Percentiles rank a stretch among this genome's conserved stretches.
Evolutionary conservation across 768 basidiomycete genomes (phyloP).

Genomic region (Leucosporidium scottii): DNA sequence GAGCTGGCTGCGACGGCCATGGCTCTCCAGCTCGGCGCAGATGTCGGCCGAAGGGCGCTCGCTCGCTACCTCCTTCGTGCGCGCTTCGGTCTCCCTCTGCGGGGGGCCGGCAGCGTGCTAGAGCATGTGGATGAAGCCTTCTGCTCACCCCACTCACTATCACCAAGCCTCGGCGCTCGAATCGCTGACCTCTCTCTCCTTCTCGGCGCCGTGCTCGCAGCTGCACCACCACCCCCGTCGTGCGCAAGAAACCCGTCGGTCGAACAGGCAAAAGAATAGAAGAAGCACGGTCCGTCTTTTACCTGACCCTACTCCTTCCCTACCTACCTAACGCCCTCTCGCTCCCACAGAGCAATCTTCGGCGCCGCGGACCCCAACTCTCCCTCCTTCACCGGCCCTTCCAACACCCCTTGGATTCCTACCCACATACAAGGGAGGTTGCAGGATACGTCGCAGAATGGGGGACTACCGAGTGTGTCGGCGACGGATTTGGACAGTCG

Average conservation of each 20-base stretch:
- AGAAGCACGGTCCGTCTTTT: constrained; percentile 17
- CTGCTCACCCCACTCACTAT: background rate
- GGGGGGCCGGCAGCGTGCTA: too few relatives aligned
- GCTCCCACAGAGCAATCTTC: constrained; percentile 21
- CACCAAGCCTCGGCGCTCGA: background rate
- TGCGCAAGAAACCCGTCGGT: constrained; percentile 21
- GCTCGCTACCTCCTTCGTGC: too few relatives aligned
- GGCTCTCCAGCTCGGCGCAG: too few relatives aligned
- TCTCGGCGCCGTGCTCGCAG: background rate
- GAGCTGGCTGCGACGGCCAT: too few relatives aligned
- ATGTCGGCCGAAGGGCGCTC: too few relatives aligned
- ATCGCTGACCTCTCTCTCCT: background rate
- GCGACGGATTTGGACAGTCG: background rate
- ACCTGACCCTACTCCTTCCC: too few relatives aligned
- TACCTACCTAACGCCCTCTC: background rate
- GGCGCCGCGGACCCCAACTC: constrained; percentile 21
- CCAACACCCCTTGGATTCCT: constrained; percentile 30
- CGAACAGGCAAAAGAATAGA: constrained; percentile 30
- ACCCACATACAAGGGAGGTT: background rate
- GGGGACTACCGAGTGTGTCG: background rate
- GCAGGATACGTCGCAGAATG: background rate
- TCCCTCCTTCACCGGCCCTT: constrained; percentile 11
- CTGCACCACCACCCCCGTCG: constrained; percentile 24
- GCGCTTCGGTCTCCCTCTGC: too few relatives aligned
- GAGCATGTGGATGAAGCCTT: too few relatives aligned